Evolutionary conservation across 495 filamentous ascomycete species (phyloP).

Genomic region (Ramalina intermedia): DNA sequence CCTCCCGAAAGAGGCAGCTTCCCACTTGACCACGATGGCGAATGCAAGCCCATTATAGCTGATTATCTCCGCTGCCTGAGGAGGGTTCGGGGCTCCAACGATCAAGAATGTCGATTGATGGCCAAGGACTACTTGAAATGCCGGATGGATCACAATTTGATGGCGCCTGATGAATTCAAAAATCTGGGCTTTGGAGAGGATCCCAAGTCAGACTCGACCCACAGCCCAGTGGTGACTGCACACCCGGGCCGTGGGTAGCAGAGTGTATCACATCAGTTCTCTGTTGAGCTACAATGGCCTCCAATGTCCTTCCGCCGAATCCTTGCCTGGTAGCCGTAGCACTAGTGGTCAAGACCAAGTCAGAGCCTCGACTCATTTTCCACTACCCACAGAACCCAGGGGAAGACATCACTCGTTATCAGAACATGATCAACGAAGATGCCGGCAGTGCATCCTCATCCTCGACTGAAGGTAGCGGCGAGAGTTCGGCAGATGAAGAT

Average conservation of each 20-base stretch:
- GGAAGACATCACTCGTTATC: slow-evolving; percentile 15
- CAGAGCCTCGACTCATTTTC: slow-evolving; percentile 76
- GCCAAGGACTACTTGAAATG: slow-evolving; percentile 82
- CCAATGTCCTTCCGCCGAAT: slow-evolving; percentile 36
- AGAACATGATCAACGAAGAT: slow-evolving; percentile 4
- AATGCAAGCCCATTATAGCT: slow-evolving; percentile 81
- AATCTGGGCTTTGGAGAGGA: slow-evolving; percentile 73
- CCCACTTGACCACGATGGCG: slow-evolving; percentile 88
- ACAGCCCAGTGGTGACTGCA: no score
- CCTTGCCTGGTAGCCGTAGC: slow-evolving; percentile 63
- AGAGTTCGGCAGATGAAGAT: slow-evolving; percentile 33
- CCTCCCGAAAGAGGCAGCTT: slow-evolving; percentile 95
- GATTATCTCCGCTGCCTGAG: slow-evolving; percentile 77
- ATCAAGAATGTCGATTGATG: slow-evolving; percentile 65
- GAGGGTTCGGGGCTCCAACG: slow-evolving; percentile 64
- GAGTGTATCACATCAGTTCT: not conserved
- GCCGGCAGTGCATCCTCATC: slow-evolving; percentile 3
- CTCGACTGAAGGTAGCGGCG: slow-evolving; percentile 24
- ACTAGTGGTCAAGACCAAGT: slow-evolving; percentile 65
- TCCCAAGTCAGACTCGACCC: slow-evolving; percentile 14
- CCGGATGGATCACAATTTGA: slow-evolving; percentile 91
- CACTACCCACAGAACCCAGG: slow-evolving; percentile 66
- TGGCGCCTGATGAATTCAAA: slow-evolving; percentile 85
- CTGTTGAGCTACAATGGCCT: slow-evolving; percentile 24
- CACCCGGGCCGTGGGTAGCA: not conserved